phyloP scores from a whole-genome alignment of 805 yeast genomes.

The Candida maesae region DNA sequence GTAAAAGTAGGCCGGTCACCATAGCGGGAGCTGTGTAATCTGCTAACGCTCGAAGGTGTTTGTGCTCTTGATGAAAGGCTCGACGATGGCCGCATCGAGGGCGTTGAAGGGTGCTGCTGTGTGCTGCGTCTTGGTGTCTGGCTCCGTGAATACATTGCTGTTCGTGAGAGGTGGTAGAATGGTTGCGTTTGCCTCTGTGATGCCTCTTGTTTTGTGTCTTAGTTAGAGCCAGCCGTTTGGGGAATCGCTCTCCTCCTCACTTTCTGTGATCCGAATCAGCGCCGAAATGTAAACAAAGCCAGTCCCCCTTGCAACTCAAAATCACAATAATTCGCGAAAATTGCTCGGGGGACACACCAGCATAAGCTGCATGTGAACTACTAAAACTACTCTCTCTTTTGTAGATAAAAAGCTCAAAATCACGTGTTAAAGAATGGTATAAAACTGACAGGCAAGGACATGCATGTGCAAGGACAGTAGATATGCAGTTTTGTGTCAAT shows the following conservation, averaged over 20 bases:
- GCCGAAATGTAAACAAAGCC: not conserved
- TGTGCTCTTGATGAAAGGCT: conserved; percentile 20
- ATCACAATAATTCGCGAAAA: no score
- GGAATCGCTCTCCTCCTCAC: not conserved
- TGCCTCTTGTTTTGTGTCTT: not conserved
- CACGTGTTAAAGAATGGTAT: not conserved
- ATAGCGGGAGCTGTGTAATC: conserved; percentile 15
- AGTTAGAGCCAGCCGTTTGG: no score
- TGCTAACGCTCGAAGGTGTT: conserved; percentile 20
- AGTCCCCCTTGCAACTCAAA: not conserved
- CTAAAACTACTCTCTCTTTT: no score
- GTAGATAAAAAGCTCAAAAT: no score
- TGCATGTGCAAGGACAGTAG: no score
- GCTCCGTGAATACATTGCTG: conserved; percentile 20
- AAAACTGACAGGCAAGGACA: not conserved
- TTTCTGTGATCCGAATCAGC: not conserved
- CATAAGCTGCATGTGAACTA: no score
- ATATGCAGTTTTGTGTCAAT: not conserved
- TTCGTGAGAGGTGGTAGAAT: no score
- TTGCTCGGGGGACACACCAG: no score
- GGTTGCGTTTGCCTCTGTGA: not conserved
- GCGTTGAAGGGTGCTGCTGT: conserved; percentile 15
- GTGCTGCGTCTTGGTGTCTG: conserved; percentile 24
- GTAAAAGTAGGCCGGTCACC: conserved; percentile 22
- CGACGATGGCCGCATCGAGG: conserved; percentile 23